These are phyloP conservation scores for Leccinum broughii DNA, from an alignment of 768 basidiomycete genomes.

Conservation along the genomic window DNA sequence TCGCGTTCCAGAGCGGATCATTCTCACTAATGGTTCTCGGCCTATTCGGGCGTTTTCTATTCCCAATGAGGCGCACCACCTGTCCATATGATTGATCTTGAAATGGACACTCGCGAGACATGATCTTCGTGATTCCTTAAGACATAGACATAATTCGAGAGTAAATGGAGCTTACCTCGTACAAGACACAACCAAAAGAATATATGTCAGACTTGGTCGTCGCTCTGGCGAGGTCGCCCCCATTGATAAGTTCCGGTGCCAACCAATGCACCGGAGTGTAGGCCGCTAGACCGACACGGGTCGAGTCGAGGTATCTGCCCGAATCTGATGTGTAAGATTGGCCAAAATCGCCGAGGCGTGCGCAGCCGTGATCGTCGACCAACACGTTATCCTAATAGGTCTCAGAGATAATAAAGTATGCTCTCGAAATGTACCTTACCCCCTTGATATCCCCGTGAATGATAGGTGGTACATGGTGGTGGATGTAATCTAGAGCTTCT, in stretches of 20 bases:
- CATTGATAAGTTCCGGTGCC: conserved; percentile 28
- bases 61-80: background rate
- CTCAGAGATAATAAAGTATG: conserved; percentile 1
- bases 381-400: conserved; percentile 25
- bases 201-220: conserved; percentile 25
- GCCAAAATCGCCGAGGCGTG: conserved; percentile 30
- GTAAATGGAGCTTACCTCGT: conserved; percentile 25
- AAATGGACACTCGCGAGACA: conserved; percentile 19
- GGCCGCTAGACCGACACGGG: conserved; percentile 16
- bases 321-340: conserved; percentile 27
- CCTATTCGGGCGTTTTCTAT: background rate
- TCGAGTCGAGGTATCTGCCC: conserved; percentile 24
- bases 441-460: conserved; percentile 46
- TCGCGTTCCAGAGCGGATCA: conserved; percentile 17
- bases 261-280: conserved; percentile 20
- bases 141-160: background rate
- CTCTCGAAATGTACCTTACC: conserved; percentile 16
- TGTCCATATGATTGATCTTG: background rate
- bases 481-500: conserved; percentile 25
- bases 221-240: conserved; percentile 5
- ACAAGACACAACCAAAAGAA: conserved; percentile 31
- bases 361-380: conserved; percentile 14
- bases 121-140: conserved; percentile 16
- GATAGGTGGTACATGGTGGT: conserved; percentile 29
- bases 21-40: conserved; percentile 6